Evolutionary conservation across 768 basidiomycete genomes (phyloP).

Genomic region (Gyrodon lividus): DNA sequence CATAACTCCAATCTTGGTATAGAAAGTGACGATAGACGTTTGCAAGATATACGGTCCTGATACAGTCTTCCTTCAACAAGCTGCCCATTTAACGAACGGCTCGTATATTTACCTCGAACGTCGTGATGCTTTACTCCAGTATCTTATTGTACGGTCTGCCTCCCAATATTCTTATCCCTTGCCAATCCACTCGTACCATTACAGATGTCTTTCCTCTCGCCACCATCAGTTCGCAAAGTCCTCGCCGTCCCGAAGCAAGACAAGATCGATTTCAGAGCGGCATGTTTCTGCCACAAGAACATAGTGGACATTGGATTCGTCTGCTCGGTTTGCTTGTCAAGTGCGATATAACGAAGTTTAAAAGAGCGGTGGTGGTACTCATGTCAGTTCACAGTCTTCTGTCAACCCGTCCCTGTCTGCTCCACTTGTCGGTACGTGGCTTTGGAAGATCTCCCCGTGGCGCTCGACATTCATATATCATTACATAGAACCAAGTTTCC

Average conservation of each 20-base stretch:
- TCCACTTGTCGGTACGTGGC: constrained; percentile 83
- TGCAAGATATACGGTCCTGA: constrained; percentile 89
- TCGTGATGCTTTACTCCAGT: constrained; percentile 86
- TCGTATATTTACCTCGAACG: constrained; percentile 85
- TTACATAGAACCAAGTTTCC: constrained; percentile 85
- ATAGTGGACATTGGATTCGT: constrained; percentile 97
- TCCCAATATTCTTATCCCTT: neutral
- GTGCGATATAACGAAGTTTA: constrained; percentile 45
- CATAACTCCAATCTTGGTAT: constrained; percentile 25
- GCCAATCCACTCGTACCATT: constrained; percentile 4
- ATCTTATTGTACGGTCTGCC: constrained; percentile 62
- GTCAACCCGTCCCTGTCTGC: constrained; percentile 90
- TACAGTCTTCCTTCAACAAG: constrained; percentile 95
- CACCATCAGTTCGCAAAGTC: constrained; percentile 68
- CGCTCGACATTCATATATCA: constrained; percentile 1
- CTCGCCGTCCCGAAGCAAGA: constrained; percentile 91
- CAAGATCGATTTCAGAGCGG: constrained; percentile 93
- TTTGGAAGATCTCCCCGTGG: constrained; percentile 1
- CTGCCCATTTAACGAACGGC: constrained; percentile 92
- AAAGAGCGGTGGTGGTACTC: constrained; percentile 3
- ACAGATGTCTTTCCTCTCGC: constrained; percentile 83
- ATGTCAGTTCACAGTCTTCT: constrained; percentile 66
- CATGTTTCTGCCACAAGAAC: constrained; percentile 98
- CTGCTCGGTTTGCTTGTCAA: constrained; percentile 97
- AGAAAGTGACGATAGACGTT: constrained; percentile 98